Evolutionary conservation across 2,329 filamentous ascomycete species (phyloP).

Genomic region (Aspergillus arachidicola): DNA sequence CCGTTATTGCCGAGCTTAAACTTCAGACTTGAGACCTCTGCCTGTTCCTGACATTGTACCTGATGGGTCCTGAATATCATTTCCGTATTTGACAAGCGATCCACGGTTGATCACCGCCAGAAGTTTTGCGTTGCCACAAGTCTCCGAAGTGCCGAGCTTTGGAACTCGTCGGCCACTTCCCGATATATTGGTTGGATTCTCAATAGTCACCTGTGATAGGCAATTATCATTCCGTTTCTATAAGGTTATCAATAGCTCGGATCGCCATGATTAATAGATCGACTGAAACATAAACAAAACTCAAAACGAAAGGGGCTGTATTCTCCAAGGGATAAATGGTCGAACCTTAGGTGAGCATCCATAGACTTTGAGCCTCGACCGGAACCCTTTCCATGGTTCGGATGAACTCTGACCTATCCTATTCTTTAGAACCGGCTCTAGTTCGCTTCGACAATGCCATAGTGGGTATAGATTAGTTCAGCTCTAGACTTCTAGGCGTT

Average conservation of each 20-base stretch:
- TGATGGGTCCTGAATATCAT: conserved; percentile 5
- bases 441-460: not conserved
- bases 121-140: not conserved
- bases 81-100: not conserved
- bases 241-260: not conserved
- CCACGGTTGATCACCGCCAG: not conserved
- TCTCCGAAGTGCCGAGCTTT: not conserved
- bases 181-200: not conserved
- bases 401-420: not conserved
- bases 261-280: not conserved
- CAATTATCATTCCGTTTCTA: not conserved
- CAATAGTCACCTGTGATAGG: not conserved
- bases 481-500: not conserved
- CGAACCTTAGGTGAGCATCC: not conserved
- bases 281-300: not conserved
- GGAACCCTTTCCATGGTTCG: not conserved
- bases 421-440: not conserved
- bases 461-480: not conserved
- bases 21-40: not conserved
- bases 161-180: not conserved
- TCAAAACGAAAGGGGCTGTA: not conserved
- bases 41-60: conserved; percentile 3
- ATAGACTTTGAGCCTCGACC: not conserved
- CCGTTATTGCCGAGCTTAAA: conserved; percentile 1
- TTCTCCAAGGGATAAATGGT: not conserved